These are phyloP conservation scores for Apiotrichum gamsii DNA, from an alignment of 1,284 basidiomycete species.

Conservation along the genomic window DNA sequence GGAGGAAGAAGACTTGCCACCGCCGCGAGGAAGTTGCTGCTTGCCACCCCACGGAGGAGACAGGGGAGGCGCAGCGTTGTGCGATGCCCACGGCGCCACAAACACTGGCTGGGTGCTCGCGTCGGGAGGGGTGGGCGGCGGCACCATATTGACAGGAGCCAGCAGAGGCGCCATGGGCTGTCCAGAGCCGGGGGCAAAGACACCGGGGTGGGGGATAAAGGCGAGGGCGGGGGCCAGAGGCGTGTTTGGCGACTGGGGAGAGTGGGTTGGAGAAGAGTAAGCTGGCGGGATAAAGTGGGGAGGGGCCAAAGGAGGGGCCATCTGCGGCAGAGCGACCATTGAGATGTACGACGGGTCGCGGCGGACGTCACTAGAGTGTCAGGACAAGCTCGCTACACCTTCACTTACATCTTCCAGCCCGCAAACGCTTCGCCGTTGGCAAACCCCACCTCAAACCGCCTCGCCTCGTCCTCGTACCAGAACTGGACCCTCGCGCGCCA, in stretches of 20 bases:
- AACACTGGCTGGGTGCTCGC: conserved; percentile 6
- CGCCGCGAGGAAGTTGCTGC: background rate
- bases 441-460: conserved; percentile 59
- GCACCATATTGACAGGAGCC: background rate
- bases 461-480: conserved; percentile 80
- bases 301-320: background rate
- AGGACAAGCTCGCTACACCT: background rate
- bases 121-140: conserved; percentile 13
- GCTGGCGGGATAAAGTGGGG: background rate
- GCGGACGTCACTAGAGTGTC: conserved; percentile 6
- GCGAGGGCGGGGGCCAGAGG: background rate
- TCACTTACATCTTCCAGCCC: conserved; percentile 38
- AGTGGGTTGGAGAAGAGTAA: too few species aligned
- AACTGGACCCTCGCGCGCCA: conserved; percentile 73
- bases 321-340: conserved; percentile 4
- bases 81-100: conserved; percentile 25
- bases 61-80: conserved; percentile 14
- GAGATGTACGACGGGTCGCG: conserved; percentile 11
- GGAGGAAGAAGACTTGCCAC: background rate
- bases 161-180: background rate
- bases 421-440: conserved; percentile 19
- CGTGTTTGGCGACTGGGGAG: background rate
- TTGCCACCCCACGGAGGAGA: conserved; percentile 1
- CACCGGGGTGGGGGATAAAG: conserved; percentile 1
- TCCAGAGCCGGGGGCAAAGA: conserved; percentile 1